These are phyloP conservation scores for Warburgia ugandensis DNA, from an alignment of 164 flowering plant species.

Conservation along the genomic window DNA sequence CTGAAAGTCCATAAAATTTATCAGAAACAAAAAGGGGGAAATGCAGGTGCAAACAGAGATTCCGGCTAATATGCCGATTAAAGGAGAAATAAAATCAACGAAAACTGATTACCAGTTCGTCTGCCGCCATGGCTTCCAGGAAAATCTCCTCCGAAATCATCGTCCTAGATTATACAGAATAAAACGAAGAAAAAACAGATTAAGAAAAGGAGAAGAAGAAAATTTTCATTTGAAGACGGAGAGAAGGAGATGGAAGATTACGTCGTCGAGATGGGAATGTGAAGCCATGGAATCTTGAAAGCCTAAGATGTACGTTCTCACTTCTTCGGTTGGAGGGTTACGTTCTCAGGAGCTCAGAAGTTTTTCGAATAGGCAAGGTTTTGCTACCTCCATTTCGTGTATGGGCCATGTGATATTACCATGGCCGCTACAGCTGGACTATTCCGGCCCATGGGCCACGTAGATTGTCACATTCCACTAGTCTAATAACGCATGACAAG, in stretches of 20 bases:
- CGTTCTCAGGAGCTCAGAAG: too few relatives aligned
- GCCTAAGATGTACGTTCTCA: too few relatives aligned
- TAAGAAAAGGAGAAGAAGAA: constrained; percentile 14
- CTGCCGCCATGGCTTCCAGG: constrained; percentile 30
- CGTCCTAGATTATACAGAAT: constrained; percentile 36
- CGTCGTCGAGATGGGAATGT: constrained; percentile 52
- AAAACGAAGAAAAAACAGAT: constrained; percentile 30
- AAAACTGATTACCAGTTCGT: constrained; percentile 33
- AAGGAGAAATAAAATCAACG: neutral
- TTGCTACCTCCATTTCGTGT: too few relatives aligned
- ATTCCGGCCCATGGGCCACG: too few relatives aligned
- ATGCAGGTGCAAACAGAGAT: neutral
- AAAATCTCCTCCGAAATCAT: constrained; percentile 83
- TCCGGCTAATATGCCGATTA: neutral
- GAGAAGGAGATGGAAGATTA: constrained; percentile 11
- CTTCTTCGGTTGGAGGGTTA: too few relatives aligned
- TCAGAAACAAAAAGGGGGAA: neutral
- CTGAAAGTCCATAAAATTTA: constrained; percentile 24
- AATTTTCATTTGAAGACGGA: neutral
- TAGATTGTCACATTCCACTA: too few relatives aligned
- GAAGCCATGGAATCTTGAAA: constrained; percentile 43
- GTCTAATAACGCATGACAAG: too few relatives aligned
- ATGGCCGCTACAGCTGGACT: too few relatives aligned
- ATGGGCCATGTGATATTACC: too few relatives aligned
- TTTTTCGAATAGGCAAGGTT: too few relatives aligned